Percentiles rank a stretch among this genome's conserved stretches.
Evolutionary conservation across 352 stramenopile species (phyloP).

Genomic region (Hyaloperonospora arabidopsidis): DNA sequence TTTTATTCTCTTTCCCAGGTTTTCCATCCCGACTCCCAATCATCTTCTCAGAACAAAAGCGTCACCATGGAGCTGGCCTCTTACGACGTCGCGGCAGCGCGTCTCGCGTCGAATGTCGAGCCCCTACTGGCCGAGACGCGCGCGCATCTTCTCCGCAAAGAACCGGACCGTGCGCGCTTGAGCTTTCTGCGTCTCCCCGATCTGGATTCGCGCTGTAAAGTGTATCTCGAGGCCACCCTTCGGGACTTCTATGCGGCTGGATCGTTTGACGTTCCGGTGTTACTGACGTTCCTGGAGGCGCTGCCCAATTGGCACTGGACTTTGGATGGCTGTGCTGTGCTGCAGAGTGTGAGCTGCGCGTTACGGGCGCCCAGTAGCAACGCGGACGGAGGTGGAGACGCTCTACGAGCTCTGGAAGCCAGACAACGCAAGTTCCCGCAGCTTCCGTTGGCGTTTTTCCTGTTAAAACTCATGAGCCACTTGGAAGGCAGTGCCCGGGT

Average conservation of each 20-base stretch:
- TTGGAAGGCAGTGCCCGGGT: constrained; percentile 50
- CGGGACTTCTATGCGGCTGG: constrained; percentile 59
- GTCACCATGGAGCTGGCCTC: neutral
- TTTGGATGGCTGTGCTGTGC: constrained; percentile 55
- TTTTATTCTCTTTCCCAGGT: constrained; percentile 1
- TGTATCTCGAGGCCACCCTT: constrained; percentile 47
- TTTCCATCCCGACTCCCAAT: neutral
- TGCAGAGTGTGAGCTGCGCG: constrained; percentile 47
- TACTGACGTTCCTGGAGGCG: constrained; percentile 62
- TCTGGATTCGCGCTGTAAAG: constrained; percentile 31
- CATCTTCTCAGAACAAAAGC: neutral
- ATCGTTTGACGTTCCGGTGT: constrained; percentile 49
- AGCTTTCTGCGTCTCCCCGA: constrained; percentile 54
- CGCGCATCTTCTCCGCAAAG: constrained; percentile 40
- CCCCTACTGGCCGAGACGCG: constrained; percentile 30
- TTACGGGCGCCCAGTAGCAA: constrained; percentile 30
- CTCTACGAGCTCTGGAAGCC: constrained; percentile 24
- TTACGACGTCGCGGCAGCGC: constrained; percentile 8
- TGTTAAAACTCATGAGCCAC: constrained; percentile 55
- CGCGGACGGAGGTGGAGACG: constrained; percentile 19
- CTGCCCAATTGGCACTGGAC: constrained; percentile 67
- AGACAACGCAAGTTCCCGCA: constrained; percentile 42
- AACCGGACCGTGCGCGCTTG: constrained; percentile 44
- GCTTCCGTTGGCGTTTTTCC: constrained; percentile 59
- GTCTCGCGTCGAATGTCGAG: constrained; percentile 15